phyloP scores from a whole-genome alignment of 2,329 filamentous ascomycete genomes.

The Xylaria sp. region DNA sequence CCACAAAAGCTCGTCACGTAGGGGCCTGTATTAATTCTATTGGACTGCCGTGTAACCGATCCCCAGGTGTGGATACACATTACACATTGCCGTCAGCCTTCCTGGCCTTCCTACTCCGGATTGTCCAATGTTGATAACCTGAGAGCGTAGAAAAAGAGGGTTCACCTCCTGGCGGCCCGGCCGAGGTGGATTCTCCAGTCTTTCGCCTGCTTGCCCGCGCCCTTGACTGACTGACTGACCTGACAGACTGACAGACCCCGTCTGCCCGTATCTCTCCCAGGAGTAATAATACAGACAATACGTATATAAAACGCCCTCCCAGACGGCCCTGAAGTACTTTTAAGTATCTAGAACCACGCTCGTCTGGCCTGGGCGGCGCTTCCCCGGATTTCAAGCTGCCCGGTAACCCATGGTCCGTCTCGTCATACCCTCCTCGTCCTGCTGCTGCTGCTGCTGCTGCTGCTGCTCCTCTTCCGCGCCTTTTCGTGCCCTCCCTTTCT shows the following conservation, averaged over 20 bases:
- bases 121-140: background rate
- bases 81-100: slow-evolving; percentile 17
- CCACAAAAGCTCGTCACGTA: background rate
- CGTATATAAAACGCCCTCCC: background rate
- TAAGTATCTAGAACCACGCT: background rate
- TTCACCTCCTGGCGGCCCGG: background rate
- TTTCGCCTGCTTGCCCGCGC: background rate
- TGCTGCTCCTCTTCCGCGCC: slow-evolving; percentile 3
- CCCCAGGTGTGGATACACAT: background rate
- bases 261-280: background rate
- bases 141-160: background rate
- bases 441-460: background rate
- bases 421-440: slow-evolving; percentile 25
- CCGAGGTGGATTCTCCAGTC: background rate
- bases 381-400: slow-evolving; percentile 27
- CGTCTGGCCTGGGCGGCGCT: slow-evolving; percentile 12
- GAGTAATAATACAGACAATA: background rate
- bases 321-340: background rate
- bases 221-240: background rate
- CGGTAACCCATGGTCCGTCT: slow-evolving; percentile 18
- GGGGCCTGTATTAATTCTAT: background rate
- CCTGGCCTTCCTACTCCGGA: slow-evolving; percentile 10
- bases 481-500: background rate
- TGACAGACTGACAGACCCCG: background rate
- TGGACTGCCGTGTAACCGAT: background rate